A percentile compares a stretch with the other conserved stretches of the same genome.
Evolutionary conservation across 2,329 filamentous ascomycete species (phyloP).

Genomic region (Fusarium aywerte): DNA sequence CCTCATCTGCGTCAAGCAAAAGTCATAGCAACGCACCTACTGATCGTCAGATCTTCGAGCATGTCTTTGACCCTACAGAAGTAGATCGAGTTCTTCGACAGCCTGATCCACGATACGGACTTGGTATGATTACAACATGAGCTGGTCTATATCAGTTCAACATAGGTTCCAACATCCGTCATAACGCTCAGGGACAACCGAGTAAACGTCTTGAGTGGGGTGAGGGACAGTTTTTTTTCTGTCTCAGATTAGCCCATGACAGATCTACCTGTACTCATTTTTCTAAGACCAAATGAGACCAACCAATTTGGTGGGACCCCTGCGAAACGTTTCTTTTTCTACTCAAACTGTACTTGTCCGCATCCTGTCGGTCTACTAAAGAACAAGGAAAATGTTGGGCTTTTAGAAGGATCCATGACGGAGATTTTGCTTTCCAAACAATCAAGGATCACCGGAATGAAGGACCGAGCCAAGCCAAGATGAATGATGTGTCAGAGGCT

Average conservation of each 20-base stretch:
- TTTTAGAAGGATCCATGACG: slow-evolving; percentile 32
- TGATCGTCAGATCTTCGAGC: slow-evolving; percentile 65
- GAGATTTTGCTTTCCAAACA: background rate
- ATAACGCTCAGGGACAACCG: slow-evolving; percentile 5
- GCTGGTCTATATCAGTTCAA: slow-evolving; percentile 21
- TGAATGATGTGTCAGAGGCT: slow-evolving; percentile 7
- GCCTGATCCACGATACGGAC: slow-evolving; percentile 65
- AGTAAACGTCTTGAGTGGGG: slow-evolving; percentile 13
- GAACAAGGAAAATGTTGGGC: slow-evolving; percentile 24
- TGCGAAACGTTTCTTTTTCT: slow-evolving; percentile 37
- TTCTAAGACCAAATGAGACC: slow-evolving; percentile 34
- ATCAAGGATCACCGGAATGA: slow-evolving; percentile 4
- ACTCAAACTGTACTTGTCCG: slow-evolving; percentile 33
- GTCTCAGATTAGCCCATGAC: slow-evolving; percentile 25
- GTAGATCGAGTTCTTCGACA: slow-evolving; percentile 62
- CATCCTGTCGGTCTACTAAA: slow-evolving; percentile 35
- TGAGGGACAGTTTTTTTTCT: slow-evolving; percentile 11
- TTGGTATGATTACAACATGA: slow-evolving; percentile 62
- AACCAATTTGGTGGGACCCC: slow-evolving; percentile 36
- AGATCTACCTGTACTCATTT: slow-evolving; percentile 22
- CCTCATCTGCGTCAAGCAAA: slow-evolving; percentile 47
- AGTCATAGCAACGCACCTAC: slow-evolving; percentile 48
- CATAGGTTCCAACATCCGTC: slow-evolving; percentile 5
- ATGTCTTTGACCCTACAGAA: slow-evolving; percentile 62
- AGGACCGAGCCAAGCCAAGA: background rate